Evolutionary conservation across 2,329 filamentous ascomycete species (phyloP), one percentile per base, ranked within the genome.

Genomic region (Orbilia ellipsospora): DNA sequence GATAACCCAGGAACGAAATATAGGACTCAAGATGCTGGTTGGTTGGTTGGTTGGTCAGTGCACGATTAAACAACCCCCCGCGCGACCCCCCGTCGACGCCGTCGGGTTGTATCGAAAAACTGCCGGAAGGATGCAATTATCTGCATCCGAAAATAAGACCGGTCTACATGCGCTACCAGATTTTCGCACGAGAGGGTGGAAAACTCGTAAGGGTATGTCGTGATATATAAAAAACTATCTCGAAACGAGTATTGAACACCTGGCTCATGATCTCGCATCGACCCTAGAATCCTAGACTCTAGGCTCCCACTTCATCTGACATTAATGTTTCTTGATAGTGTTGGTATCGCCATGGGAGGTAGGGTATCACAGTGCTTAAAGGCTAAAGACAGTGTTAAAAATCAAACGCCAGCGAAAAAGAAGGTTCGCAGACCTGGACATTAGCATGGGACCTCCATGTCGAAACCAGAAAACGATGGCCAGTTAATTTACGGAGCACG

Each of bases 81-180:
- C 28, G 28, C 28, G 28, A 31, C 28, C 28, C 28, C 28, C 42
- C 51, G 13, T 52, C 48, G 18, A 45, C 31, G 28, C 55, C 13
- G n/a, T 60, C 65, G 65, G 65, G 56, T 62, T 69, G 52, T 62
- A 50, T 50, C 57, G 50, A 56, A 28, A 63, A 62, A 50, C 44
- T 70, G 66, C 66, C 66, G 66, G 45, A 70, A 61, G 44, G 44
- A 20, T 18, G 8, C 31, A 10, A n/a, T 8, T 15, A 48, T 36
- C 31, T 36, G 31, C 31, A 36, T 36, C 31, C 31, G 31, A 36
- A 36, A 36, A 36, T 36, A 36, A 36, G 31, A 36, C 31, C 31
- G 31, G 31, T 36, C 31, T 36, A 36, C 5, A 36, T 36, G 31
- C 31, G 31, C 31, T 36, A 36, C 31, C 31, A 36, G 6, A 36